These are phyloP conservation scores for Termitomyces sp. DNA, from an alignment of 768 basidiomycete genomes.

Conservation along the genomic window DNA sequence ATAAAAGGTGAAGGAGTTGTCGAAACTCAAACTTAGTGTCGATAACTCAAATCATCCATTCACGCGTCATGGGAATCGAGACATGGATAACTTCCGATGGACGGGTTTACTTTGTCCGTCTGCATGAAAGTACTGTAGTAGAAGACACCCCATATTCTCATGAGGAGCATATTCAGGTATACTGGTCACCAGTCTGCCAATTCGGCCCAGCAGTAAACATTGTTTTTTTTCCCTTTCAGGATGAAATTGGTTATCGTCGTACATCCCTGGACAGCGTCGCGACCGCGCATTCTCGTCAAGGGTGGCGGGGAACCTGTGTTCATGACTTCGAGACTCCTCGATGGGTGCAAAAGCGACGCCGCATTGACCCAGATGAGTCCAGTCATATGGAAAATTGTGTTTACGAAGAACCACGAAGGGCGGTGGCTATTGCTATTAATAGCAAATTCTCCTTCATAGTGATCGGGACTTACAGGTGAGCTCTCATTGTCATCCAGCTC, in stretches of 20 bases:
- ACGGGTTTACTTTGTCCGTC: constrained; percentile 70
- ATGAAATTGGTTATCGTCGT: constrained; percentile 8
- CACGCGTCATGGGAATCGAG: constrained; percentile 57
- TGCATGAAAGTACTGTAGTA: constrained; percentile 37
- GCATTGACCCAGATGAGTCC: constrained; percentile 42
- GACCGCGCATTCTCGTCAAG: constrained; percentile 18
- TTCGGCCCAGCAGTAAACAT: not conserved
- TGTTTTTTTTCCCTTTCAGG: not conserved
- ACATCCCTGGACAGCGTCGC: constrained; percentile 16
- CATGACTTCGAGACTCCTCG: constrained; percentile 69
- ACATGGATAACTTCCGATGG: constrained; percentile 87
- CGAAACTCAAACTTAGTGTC: constrained; percentile 39
- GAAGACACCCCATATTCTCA: constrained; percentile 8
- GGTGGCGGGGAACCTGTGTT: constrained; percentile 78
- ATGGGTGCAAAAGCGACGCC: constrained; percentile 76
- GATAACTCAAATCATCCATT: constrained; percentile 59
- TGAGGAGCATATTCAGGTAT: constrained; percentile 19
- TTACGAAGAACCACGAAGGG: constrained; percentile 65
- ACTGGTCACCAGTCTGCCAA: not conserved
- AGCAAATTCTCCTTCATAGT: constrained; percentile 78
- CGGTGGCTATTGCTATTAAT: constrained; percentile 66
- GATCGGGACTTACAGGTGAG: constrained; percentile 68
- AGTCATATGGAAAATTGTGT: constrained; percentile 19
- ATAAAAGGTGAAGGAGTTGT: not conserved
- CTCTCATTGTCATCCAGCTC: not conserved